These are phyloP conservation scores for Leptodontidium sp. DNA, from an alignment of 2,329 filamentous ascomycete species.

Conservation along the genomic window DNA sequence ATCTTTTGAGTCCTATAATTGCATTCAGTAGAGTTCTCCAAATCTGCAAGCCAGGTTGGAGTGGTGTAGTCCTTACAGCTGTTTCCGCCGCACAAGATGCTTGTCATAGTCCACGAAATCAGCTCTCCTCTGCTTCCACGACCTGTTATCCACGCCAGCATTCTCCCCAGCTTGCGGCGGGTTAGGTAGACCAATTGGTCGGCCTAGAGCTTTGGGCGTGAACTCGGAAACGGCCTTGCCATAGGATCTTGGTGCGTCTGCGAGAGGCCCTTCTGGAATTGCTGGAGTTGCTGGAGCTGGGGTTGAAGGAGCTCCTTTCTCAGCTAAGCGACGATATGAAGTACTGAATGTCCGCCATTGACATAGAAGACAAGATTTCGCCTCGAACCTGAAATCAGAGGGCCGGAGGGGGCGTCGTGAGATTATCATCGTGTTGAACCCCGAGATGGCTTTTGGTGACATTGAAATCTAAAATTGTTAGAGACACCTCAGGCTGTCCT, in stretches of 20 bases:
- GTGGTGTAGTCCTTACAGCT: slow-evolving; percentile 63
- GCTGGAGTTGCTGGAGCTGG: slow-evolving; percentile 26
- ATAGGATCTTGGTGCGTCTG: slow-evolving; percentile 66
- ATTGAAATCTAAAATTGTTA: slow-evolving; percentile 16
- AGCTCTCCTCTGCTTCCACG: slow-evolving; percentile 72
- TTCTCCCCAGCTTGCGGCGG: slow-evolving; percentile 84
- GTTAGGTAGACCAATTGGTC: slow-evolving; percentile 82
- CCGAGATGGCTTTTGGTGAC: slow-evolving; percentile 9
- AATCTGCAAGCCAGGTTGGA: background rate
- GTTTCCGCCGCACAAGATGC: slow-evolving; percentile 77
- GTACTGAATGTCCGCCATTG: slow-evolving; percentile 60
- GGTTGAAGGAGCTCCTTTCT: slow-evolving; percentile 38
- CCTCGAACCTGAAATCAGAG: slow-evolving; percentile 33
- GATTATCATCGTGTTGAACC: slow-evolving; percentile 39
- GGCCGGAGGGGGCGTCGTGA: slow-evolving; percentile 36
- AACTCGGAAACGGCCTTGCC: slow-evolving; percentile 64
- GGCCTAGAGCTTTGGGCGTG: slow-evolving; percentile 65
- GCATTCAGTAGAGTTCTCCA: slow-evolving; percentile 22
- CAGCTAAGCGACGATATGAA: slow-evolving; percentile 51
- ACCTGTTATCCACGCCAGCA: slow-evolving; percentile 75
- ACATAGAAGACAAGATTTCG: slow-evolving; percentile 57
- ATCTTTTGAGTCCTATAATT: slow-evolving; percentile 73
- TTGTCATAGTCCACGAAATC: slow-evolving; percentile 89
- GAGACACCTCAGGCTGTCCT: background rate
- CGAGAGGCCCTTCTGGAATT: slow-evolving; percentile 55